Base-by-base conservation (phyloP, 208 protist genomes). In the Trypanosoma scelopori region DNA sequence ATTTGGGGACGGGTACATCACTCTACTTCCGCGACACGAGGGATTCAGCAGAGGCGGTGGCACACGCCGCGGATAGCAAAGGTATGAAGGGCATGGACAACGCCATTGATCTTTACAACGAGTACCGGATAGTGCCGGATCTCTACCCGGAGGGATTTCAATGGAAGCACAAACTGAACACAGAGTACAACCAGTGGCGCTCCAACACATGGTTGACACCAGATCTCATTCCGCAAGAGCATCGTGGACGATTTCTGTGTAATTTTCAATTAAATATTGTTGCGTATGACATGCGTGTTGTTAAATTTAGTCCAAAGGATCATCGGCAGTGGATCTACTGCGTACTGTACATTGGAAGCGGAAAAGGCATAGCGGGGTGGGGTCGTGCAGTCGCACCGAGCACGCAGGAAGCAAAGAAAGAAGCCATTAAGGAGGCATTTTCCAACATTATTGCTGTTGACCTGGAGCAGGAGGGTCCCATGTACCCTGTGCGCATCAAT, bases 251-350 rank as follows among this genome's bases (percentile, higher is more conserved):
- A 45, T 97, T 97, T 72, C 75, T 97, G 37, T 97, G 92, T 71
- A 97, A 97, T 78, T 97, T 97, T 66, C 89, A 97, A 72, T 81
- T 97, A 46, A 97, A 97, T 65, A 79, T 97, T 53, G 89, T 93
- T 23, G 85, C 89, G 13, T 94, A 93, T 74, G 89, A 97, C 71
- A 97, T 95, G 89, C 85, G 89, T 23, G 87, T 97, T 20, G 92
- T 95, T 20, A 97, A 97, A 74, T 97, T 97, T 65, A 93, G 87
- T 60, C 92, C 92, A 1, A 95, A 92, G 70, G 92, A 97, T 76
- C 89, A 95, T 68, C 87, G 92, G 4, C 92, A 97, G 76, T 97
- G 92, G 89, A 94, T 95, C 56, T 95, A 95, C 73, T 95, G 89
- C 61, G 89, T 94, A 22, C 74, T 97, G 42, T 97, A 97, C 67